A percentile compares a stretch with the other conserved stretches of the same genome.
Evolutionary conservation across 345 rosid species (phyloP).

Genomic region (Euphorbia lathyris): DNA sequence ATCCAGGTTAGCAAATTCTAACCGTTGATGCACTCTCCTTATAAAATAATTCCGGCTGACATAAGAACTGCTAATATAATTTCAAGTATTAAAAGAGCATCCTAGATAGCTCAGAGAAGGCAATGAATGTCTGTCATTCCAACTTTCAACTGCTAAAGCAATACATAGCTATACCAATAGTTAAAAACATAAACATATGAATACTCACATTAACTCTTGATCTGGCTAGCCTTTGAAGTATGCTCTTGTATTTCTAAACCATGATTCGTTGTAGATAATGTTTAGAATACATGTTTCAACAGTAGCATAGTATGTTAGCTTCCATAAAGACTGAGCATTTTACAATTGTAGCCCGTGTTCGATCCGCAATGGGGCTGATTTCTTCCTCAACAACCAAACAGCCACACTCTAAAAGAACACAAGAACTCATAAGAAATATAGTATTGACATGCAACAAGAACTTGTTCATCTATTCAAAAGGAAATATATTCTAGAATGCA

Average conservation of each 20-base stretch:
- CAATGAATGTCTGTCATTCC: background rate
- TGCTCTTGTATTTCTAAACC: no score
- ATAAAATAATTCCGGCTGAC: background rate
- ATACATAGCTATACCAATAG: background rate
- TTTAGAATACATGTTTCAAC: no score
- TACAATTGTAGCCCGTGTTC: conserved; percentile 46
- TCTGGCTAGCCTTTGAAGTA: no score
- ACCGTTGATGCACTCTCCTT: background rate
- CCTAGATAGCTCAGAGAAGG: conserved; percentile 3
- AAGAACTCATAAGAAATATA: conserved; percentile 14
- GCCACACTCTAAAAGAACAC: conserved; percentile 53
- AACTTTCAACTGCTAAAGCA: background rate
- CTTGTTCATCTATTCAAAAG: background rate
- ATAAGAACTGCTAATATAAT: conserved; percentile 7
- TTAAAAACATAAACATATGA: conserved; percentile 17
- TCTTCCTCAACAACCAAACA: conserved; percentile 46
- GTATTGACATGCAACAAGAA: conserved; percentile 3
- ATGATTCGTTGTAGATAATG: no score
- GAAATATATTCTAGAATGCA: no score
- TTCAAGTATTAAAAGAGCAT: no score
- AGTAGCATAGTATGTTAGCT: no score
- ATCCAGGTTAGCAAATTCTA: background rate
- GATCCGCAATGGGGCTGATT: conserved; percentile 39
- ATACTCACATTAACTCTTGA: no score
- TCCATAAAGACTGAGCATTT: no score